A percentile compares a stretch with the other conserved stretches of the same genome.
Evolutionary conservation across 2,329 filamentous ascomycete species (phyloP).

Genomic region (Colletotrichum tabaci): DNA sequence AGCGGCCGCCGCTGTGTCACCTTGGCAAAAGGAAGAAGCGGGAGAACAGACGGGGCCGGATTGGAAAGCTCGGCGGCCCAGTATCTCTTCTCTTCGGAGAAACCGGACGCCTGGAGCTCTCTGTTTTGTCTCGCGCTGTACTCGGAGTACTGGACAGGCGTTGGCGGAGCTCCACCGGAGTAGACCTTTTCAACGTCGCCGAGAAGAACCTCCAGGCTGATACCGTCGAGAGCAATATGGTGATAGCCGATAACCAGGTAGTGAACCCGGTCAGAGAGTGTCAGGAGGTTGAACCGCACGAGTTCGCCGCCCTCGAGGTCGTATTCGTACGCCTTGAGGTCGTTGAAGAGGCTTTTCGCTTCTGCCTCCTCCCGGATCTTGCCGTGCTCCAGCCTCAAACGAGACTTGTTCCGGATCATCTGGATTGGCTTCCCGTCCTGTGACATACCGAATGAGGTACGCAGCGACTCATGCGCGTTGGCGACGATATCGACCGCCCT

Average conservation of each 20-base stretch:
- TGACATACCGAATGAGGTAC: conserved; percentile 48
- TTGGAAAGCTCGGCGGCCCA: background rate
- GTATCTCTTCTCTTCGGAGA: background rate
- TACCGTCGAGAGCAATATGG: conserved; percentile 11
- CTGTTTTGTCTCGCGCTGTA: background rate
- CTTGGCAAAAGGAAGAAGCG: conserved; percentile 14
- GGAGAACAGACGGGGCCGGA: background rate
- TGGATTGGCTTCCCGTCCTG: background rate
- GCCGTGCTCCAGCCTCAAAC: background rate
- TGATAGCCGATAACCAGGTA: conserved; percentile 15
- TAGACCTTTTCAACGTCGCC: conserved; percentile 9
- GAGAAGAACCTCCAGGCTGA: conserved; percentile 12
- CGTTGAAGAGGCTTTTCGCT: background rate
- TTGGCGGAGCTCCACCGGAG: background rate
- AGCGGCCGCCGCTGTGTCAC: conserved; percentile 8
- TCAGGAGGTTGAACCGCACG: background rate
- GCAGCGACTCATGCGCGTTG: conserved; percentile 51
- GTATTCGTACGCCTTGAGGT: conserved; percentile 2
- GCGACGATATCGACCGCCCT: conserved; percentile 52
- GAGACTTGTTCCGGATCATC: background rate
- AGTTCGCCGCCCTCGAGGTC: background rate
- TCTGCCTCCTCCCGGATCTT: background rate
- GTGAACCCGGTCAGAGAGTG: background rate
- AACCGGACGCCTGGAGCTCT: background rate
- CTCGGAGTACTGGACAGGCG: conserved; percentile 5